These are phyloP conservation scores for Benincasa hispida DNA, from an alignment of 306 rosid species.

Conservation along the genomic window DNA sequence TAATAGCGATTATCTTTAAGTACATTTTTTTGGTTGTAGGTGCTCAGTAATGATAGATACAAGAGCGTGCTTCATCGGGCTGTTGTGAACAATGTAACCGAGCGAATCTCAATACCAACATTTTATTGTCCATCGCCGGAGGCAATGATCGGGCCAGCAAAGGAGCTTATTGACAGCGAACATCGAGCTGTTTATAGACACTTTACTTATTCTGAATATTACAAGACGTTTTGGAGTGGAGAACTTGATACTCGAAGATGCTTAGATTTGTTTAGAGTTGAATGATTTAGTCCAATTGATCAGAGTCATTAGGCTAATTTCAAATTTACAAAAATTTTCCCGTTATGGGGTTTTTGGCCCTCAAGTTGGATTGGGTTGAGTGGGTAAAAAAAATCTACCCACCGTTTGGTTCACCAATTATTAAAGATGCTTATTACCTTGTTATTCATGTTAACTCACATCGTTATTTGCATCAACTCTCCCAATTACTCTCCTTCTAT, in stretches of 20 bases:
- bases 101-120: constrained; percentile 39
- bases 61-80: constrained; percentile 44
- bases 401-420: too few relatives aligned
- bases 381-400: too few relatives aligned
- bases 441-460: too few relatives aligned
- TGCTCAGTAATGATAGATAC: constrained; percentile 28
- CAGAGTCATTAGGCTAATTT: too few relatives aligned
- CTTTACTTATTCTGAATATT: constrained; percentile 29
- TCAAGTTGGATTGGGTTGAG: too few relatives aligned
- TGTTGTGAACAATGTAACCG: constrained; percentile 24
- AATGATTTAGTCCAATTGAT: background rate
- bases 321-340: too few relatives aligned
- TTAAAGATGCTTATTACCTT: too few relatives aligned
- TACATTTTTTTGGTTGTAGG: constrained; percentile 6
- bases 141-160: constrained; percentile 27
- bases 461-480: too few relatives aligned
- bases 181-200: constrained; percentile 12
- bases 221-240: constrained; percentile 25
- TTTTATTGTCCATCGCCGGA: constrained; percentile 36
- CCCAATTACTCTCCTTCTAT: too few relatives aligned
- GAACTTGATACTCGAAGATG: constrained; percentile 29
- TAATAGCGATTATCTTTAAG: too few relatives aligned
- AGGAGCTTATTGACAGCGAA: constrained; percentile 10
- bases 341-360: too few relatives aligned
- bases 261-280: constrained; percentile 25